phyloP scores from a whole-genome alignment of 768 basidiomycete species.

The Pholiota conissans region DNA sequence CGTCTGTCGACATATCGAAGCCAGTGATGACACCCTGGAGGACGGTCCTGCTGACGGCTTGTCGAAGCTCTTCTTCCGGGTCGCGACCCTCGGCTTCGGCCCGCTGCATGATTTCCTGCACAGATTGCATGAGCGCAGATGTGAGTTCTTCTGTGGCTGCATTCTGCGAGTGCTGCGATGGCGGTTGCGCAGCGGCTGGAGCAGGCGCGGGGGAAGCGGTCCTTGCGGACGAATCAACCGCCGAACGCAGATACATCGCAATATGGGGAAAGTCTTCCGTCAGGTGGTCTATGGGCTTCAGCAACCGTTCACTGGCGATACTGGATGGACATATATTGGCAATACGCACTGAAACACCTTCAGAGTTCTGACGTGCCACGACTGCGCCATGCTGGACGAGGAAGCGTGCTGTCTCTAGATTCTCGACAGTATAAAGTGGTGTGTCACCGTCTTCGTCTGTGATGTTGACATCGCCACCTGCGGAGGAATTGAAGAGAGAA shows the following conservation, averaged over 20 bases:
- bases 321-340: background rate
- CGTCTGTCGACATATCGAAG: constrained; percentile 43
- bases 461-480: constrained; percentile 87
- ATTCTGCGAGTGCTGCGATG: constrained; percentile 71
- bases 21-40: constrained; percentile 66
- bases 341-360: constrained; percentile 72
- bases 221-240: constrained; percentile 20
- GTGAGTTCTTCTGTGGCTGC: constrained; percentile 70
- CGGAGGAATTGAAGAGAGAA: constrained; percentile 6
- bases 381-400: constrained; percentile 79
- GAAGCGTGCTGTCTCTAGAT: constrained; percentile 71
- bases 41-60: constrained; percentile 64
- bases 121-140: constrained; percentile 60
- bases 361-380: constrained; percentile 59
- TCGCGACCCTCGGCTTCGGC: constrained; percentile 59
- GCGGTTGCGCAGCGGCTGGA: constrained; percentile 19
- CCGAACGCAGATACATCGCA: constrained; percentile 57
- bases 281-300: constrained; percentile 69
- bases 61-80: constrained; percentile 66
- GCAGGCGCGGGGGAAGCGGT: constrained; percentile 20
- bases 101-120: constrained; percentile 62
- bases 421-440: constrained; percentile 88
- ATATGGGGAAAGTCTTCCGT: constrained; percentile 71
- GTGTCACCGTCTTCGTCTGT: constrained; percentile 89
- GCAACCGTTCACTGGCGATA: constrained; percentile 9